phyloP scores from a whole-genome alignment of 2,329 filamentous ascomycete genomes.

The Pseudovirgaria hyperparasitica region DNA sequence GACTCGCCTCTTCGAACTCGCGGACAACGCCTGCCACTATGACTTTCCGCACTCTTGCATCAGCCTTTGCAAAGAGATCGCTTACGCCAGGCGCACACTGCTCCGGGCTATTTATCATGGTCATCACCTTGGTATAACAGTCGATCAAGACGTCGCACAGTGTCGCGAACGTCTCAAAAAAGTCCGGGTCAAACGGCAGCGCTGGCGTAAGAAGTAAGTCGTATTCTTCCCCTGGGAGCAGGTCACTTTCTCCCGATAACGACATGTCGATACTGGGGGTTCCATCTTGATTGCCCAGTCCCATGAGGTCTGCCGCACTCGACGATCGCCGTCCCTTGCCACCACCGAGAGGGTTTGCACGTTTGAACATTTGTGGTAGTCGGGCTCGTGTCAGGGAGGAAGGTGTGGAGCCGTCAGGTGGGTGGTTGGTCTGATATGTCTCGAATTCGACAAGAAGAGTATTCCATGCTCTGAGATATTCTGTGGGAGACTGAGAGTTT shows the following conservation, averaged over 20 bases:
- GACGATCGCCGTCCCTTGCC: constrained; percentile 39
- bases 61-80: constrained; percentile 82
- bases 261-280: constrained; percentile 9
- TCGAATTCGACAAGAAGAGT: constrained; percentile 85
- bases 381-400: constrained; percentile 63
- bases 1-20: constrained; percentile 83
- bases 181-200: constrained; percentile 91
- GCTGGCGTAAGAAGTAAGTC: constrained; percentile 79
- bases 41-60: constrained; percentile 74
- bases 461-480: constrained; percentile 80
- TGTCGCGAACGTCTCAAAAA: constrained; percentile 91
- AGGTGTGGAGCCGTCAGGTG: constrained; percentile 57
- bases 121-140: constrained; percentile 68
- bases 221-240: constrained; percentile 65
- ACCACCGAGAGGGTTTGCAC: constrained; percentile 24
- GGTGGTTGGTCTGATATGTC: constrained; percentile 77
- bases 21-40: constrained; percentile 76
- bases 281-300: constrained; percentile 21
- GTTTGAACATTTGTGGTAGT: constrained; percentile 45
- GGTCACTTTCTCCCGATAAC: constrained; percentile 9
- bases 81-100: constrained; percentile 39
- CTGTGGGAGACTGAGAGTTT: constrained; percentile 62
- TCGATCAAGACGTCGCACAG: constrained; percentile 93
- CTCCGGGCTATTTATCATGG: constrained; percentile 60
- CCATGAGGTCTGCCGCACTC: constrained; percentile 44